Evolutionary conservation across 495 filamentous ascomycete species (phyloP).

Genomic region (Penicillium diatomitis): DNA sequence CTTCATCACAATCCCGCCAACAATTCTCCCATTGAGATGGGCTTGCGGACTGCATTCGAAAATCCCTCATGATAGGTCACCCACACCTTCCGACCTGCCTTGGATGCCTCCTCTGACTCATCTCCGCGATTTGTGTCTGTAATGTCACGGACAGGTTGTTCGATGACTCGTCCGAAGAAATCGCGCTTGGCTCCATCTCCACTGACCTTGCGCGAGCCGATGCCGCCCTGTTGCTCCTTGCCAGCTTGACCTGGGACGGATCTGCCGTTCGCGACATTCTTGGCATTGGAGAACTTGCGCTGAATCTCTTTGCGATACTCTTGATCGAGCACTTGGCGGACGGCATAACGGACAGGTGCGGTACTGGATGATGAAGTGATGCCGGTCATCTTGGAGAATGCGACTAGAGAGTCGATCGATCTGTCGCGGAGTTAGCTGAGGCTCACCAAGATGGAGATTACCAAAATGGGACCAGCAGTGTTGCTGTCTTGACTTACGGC

Average conservation of each 20-base stretch:
- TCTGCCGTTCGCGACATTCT: slow-evolving; percentile 37
- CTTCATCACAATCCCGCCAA: slow-evolving; percentile 39
- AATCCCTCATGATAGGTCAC: slow-evolving; percentile 93
- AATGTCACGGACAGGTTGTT: slow-evolving; percentile 29
- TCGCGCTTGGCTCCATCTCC: slow-evolving; percentile 54
- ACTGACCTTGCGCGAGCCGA: slow-evolving; percentile 12
- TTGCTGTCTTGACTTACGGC: slow-evolving; percentile 50
- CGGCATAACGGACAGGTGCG: slow-evolving; percentile 72
- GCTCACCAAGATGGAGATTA: no score
- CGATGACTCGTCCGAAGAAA: slow-evolving; percentile 77
- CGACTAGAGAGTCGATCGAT: slow-evolving; percentile 57
- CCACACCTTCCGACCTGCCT: slow-evolving; percentile 63
- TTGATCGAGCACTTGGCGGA: slow-evolving; percentile 85
- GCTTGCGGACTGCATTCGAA: slow-evolving; percentile 92
- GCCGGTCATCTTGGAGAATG: slow-evolving; percentile 31
- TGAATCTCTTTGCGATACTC: slow-evolving; percentile 66
- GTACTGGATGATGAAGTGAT: slow-evolving; percentile 24
- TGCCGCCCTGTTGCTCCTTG: slow-evolving; percentile 36
- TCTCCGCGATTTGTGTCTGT: slow-evolving; percentile 8
- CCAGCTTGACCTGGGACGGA: slow-evolving; percentile 8
- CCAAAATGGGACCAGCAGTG: no score
- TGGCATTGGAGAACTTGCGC: slow-evolving; percentile 46
- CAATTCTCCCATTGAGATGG: slow-evolving; percentile 77
- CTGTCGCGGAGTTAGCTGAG: slow-evolving; percentile 20
- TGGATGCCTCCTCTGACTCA: slow-evolving; percentile 24